phyloP scores from a whole-genome alignment of 1,284 basidiomycete genomes.

The Ustilago vetiveriae region DNA sequence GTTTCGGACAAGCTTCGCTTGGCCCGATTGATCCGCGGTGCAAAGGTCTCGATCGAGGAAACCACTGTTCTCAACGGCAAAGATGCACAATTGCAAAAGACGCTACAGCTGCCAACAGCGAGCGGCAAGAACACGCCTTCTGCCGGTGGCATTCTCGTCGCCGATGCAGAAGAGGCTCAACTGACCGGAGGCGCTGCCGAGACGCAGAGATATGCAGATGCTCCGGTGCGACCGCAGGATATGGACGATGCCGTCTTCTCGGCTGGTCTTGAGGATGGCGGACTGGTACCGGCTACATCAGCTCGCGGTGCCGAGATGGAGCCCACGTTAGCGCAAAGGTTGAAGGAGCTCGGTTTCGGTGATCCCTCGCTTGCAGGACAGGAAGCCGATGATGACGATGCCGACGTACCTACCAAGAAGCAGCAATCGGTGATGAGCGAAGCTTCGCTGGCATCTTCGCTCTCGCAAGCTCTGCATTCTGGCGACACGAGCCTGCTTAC shows the following conservation, averaged over 20 bases:
- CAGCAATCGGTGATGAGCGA: constrained; percentile 74
- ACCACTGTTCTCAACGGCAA: constrained; percentile 36
- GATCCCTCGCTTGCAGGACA: constrained; percentile 38
- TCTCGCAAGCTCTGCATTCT: constrained; percentile 96
- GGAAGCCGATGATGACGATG: constrained; percentile 38
- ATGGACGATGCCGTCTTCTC: constrained; percentile 34
- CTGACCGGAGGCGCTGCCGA: constrained; percentile 36
- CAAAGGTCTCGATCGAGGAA: constrained; percentile 58
- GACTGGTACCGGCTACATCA: constrained; percentile 11
- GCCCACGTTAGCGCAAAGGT: constrained; percentile 55
- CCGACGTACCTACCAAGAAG: constrained; percentile 32
- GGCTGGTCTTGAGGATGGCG: constrained; percentile 30
- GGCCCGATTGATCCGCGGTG: constrained; percentile 55
- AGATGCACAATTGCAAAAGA: constrained; percentile 28
- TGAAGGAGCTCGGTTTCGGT: constrained; percentile 47
- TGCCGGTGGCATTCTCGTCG: constrained; percentile 14
- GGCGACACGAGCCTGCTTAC: constrained; percentile 88
- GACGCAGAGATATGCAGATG: constrained; percentile 55
- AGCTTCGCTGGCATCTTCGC: constrained; percentile 88
- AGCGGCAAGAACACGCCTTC: constrained; percentile 11
- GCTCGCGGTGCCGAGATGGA: constrained; percentile 26
- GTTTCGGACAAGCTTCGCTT: constrained; percentile 41
- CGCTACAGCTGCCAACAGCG: constrained; percentile 16
- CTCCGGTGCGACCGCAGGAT: constrained; percentile 29
- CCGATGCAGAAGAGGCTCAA: constrained; percentile 32